These are phyloP conservation scores for Entophlyctis luteolus DNA, from an alignment of 192 early-diverging fungal genomes.

Conservation along the genomic window DNA sequence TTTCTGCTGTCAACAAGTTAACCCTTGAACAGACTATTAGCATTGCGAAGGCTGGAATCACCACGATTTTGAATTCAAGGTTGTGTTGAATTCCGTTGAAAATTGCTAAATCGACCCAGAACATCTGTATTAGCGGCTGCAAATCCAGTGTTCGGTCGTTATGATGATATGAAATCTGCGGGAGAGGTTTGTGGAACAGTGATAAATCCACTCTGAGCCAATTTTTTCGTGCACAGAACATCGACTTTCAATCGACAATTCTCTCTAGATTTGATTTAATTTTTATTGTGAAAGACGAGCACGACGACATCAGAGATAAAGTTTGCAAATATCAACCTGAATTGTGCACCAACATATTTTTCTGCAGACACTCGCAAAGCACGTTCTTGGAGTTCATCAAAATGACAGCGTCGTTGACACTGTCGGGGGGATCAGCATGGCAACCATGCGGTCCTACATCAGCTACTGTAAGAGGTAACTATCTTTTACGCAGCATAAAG, in stretches of 20 bases:
- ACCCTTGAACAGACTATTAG: slow-evolving; percentile 72
- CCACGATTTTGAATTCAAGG: slow-evolving; percentile 89
- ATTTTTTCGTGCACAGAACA: slow-evolving; percentile 59
- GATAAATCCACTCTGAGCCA: not conserved
- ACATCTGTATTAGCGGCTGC: slow-evolving; percentile 96
- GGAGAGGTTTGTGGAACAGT: slow-evolving; percentile 67
- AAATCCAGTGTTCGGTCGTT: slow-evolving; percentile 97
- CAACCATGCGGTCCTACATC: slow-evolving; percentile 95
- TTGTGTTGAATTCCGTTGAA: not conserved
- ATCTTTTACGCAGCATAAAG: not conserved
- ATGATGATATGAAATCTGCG: slow-evolving; percentile 96
- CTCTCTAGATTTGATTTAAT: slow-evolving; percentile 99
- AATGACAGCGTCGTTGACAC: slow-evolving; percentile 57
- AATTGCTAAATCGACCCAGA: slow-evolving; percentile 35
- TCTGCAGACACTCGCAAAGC: slow-evolving; percentile 80
- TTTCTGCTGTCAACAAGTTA: not conserved
- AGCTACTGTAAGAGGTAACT: slow-evolving; percentile 83
- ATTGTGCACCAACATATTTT: not conserved
- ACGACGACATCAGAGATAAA: slow-evolving; percentile 86
- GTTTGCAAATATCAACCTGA: slow-evolving; percentile 30
- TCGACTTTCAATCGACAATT: slow-evolving; percentile 99
- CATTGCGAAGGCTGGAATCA: slow-evolving; percentile 99
- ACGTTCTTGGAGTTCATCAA: slow-evolving; percentile 92
- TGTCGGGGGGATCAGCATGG: slow-evolving; percentile 82
- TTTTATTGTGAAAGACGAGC: slow-evolving; percentile 97